phyloP scores from a whole-genome alignment of 179 eudicot species.

The Camellia oleifera region DNA sequence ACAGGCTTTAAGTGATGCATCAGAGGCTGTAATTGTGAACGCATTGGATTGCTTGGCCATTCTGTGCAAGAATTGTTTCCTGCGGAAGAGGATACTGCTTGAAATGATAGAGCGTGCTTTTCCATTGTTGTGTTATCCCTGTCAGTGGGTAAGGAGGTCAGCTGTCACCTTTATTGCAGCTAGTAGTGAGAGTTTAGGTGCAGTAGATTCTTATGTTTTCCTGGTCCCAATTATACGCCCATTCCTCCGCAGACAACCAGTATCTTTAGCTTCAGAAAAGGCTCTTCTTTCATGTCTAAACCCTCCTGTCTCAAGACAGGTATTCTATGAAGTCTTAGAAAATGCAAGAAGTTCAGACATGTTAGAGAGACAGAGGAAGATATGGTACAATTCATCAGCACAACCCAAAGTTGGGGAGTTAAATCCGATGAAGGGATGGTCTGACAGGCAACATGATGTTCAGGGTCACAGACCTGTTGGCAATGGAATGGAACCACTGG shows the following conservation, averaged over 20 bases:
- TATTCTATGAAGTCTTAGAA: constrained; percentile 69
- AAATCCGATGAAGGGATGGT: constrained; percentile 62
- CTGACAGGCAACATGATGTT: constrained; percentile 42
- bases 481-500: constrained; percentile 31
- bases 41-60: constrained; percentile 83
- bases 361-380: constrained; percentile 98
- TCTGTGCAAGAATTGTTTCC: constrained; percentile 71
- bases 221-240: constrained; percentile 85
- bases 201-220: constrained; percentile 90
- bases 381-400: constrained; percentile 89
- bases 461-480: constrained; percentile 30
- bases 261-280: constrained; percentile 77
- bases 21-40: constrained; percentile 92
- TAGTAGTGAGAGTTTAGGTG: constrained; percentile 85
- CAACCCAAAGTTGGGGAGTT: constrained; percentile 60
- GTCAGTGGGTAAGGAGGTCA: constrained; percentile 93
- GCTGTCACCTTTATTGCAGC: constrained; percentile 80
- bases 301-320: constrained; percentile 81
- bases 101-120: constrained; percentile 88
- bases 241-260: constrained; percentile 84
- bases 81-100: constrained; percentile 77
- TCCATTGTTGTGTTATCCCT: constrained; percentile 86
- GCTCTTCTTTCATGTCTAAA: constrained; percentile 81
- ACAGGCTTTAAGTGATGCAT: constrained; percentile 85
- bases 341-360: constrained; percentile 86